A percentile compares a stretch with the other conserved stretches of the same genome.
phyloP scores from a whole-genome alignment of 2,329 filamentous ascomycete species.

The Trichoderma harzianum region DNA sequence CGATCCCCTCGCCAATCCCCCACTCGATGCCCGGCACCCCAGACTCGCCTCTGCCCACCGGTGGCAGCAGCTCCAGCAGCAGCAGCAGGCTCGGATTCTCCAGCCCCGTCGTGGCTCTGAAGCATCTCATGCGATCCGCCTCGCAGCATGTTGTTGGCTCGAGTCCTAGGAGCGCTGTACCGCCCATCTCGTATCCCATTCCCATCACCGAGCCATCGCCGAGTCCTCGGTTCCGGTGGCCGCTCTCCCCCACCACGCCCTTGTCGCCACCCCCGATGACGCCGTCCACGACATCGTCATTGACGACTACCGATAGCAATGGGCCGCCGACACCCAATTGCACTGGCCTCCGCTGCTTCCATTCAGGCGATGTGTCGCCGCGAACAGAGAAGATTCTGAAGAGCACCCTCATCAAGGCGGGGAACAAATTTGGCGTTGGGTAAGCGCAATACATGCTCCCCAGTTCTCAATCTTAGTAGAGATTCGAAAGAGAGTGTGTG shows the following conservation, averaged over 20 bases:
- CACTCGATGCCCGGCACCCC: constrained; percentile 29
- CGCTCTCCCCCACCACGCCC: constrained; percentile 39
- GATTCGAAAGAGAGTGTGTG: background rate
- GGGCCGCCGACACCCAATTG: constrained; percentile 34
- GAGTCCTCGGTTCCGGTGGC: constrained; percentile 29
- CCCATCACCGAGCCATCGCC: constrained; percentile 31
- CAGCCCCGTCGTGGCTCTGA: constrained; percentile 33
- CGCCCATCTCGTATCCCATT: constrained; percentile 35
- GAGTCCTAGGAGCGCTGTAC: constrained; percentile 25
- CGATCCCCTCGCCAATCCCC: constrained; percentile 23
- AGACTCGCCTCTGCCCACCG: constrained; percentile 23
- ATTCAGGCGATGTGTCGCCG: constrained; percentile 44
- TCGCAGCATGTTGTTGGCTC: constrained; percentile 23
- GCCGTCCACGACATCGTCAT: constrained; percentile 43
- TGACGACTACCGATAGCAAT: constrained; percentile 32
- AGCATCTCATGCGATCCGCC: constrained; percentile 31
- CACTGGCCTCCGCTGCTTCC: constrained; percentile 50
- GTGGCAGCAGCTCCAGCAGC: constrained; percentile 19
- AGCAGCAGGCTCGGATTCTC: constrained; percentile 32
- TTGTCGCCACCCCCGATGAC: constrained; percentile 45
- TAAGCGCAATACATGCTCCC: constrained; percentile 23
- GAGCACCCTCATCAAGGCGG: constrained; percentile 50
- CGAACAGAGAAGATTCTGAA: constrained; percentile 48
- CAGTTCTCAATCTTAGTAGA: background rate
- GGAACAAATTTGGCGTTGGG: constrained; percentile 44